phyloP scores from a whole-genome alignment of 2,329 filamentous ascomycete species.

The Paecilomyces variotii region DNA sequence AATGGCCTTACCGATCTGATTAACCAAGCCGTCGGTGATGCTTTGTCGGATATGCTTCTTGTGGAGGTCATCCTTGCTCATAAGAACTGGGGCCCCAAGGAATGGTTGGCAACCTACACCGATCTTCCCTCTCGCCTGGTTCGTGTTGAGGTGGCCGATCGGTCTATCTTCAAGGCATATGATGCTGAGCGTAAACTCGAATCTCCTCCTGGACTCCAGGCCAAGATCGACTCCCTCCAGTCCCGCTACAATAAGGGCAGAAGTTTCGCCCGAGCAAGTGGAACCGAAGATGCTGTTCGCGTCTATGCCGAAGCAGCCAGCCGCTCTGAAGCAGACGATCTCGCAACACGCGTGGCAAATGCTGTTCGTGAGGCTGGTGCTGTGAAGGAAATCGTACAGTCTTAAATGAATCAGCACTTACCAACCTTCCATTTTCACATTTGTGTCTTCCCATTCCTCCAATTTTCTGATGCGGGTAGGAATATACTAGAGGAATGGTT shows the following conservation, averaged over 20 bases:
- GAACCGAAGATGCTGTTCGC: constrained; percentile 90
- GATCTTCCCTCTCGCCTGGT: constrained; percentile 95
- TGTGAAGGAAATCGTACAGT: constrained; percentile 15
- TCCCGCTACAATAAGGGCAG: constrained; percentile 85
- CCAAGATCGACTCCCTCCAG: constrained; percentile 77
- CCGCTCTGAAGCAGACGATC: constrained; percentile 79
- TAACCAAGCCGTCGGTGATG: constrained; percentile 97
- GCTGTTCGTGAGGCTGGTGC: constrained; percentile 56
- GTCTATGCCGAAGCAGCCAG: constrained; percentile 94
- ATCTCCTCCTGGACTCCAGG: constrained; percentile 69
- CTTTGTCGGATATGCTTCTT: constrained; percentile 88
- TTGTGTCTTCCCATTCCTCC: background rate
- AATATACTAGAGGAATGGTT: background rate
- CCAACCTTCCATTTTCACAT: background rate
- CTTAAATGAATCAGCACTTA: background rate
- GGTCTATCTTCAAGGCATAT: constrained; percentile 75
- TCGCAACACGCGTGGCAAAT: constrained; percentile 73
- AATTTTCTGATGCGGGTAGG: background rate
- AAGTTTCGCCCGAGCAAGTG: constrained; percentile 84
- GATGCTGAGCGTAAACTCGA: constrained; percentile 86
- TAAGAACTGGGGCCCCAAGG: constrained; percentile 80
- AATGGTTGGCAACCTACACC: constrained; percentile 88
- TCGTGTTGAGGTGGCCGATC: constrained; percentile 80
- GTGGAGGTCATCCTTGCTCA: constrained; percentile 94
- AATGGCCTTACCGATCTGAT: constrained; percentile 80